Evolutionary conservation across 1,284 basidiomycete species (phyloP), one percentile per base, ranked within the genome.

Genomic region (Cutaneotrichosporon cyanovorans): DNA sequence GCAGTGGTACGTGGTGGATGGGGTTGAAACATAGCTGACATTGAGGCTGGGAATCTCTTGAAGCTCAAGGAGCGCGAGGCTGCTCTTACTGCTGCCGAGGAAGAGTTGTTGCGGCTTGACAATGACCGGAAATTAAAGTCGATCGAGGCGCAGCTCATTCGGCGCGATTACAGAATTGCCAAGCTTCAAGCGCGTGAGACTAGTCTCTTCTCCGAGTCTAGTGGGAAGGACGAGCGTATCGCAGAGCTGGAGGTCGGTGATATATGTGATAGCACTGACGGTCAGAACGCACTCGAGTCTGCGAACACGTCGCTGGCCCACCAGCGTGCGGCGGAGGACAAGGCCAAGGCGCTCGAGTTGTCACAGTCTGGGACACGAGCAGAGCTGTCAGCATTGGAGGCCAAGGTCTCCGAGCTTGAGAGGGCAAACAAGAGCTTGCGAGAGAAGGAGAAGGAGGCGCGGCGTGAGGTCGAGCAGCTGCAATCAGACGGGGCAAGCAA

Each of bases 221-320:
- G n/a, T n/a, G n/a, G n/a, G 30, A 61, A 33, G 23, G 23, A 35
- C 11, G 38, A 33, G 3, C 48, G 39, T n/a, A 41, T 69, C 3
- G 56, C 40, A 1, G 58, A 60, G 14, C 50, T 65, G 5, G 63
- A 68, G 56, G 68, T 68, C 36, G 42, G 56, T 42, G 12, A 6
- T 16, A 16, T 10, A 7, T 3, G 1, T n/a, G 16, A 7, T 16
- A 14, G 10, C 35, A 31, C 42, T 50, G 33, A 51, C 38, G 18
- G 1, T 10, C 37, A 65, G 59, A 47, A 39, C 9, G 46, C 45
- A 14, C 48, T 64, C 4, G 50, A 46, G 18, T 31, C 57, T 18
- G 60, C 60, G 11, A 63, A 61, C 40, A 60, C 61, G 5, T 61
- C 61, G 4, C 43, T 61, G 1, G 60, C 53, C 0, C 60, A 61